phyloP scores from a whole-genome alignment of 805 yeast species.

The Komagataella pseudopastoris region DNA sequence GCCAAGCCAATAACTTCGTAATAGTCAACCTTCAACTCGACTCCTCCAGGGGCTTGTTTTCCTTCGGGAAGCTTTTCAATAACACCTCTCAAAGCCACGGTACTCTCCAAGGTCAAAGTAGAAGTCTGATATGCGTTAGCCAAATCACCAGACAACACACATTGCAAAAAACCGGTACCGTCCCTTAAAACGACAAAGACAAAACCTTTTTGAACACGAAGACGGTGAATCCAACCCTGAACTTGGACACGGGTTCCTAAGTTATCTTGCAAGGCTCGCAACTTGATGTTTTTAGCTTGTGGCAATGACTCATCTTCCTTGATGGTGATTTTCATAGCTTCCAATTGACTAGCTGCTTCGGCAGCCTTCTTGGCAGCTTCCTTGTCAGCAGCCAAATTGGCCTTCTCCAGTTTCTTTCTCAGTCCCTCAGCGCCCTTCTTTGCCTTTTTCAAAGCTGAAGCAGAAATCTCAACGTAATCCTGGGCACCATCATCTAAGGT shows the following conservation, averaged over 20 bases:
- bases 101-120: conserved; percentile 79
- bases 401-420: conserved; percentile 67
- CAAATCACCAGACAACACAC: conserved; percentile 79
- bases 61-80: conserved; percentile 86
- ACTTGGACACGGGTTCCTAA: conserved; percentile 65
- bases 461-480: conserved; percentile 58
- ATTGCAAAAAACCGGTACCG: conserved; percentile 85
- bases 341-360: conserved; percentile 64
- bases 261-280: conserved; percentile 35
- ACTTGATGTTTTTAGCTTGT: conserved; percentile 51
- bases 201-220: conserved; percentile 84
- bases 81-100: conserved; percentile 70
- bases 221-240: conserved; percentile 94
- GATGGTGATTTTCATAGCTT: conserved; percentile 66
- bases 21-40: conserved; percentile 84
- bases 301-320: conserved; percentile 67
- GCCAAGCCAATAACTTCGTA: conserved; percentile 86
- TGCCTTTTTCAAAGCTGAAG: conserved; percentile 91
- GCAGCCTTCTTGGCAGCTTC: conserved; percentile 46
- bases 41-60: conserved; percentile 94
- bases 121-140: conserved; percentile 82
- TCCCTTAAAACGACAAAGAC: conserved; percentile 89
- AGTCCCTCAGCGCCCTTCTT: conserved; percentile 90
- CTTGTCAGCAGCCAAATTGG: conserved; percentile 39
- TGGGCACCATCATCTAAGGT: conserved; percentile 44